phyloP scores from a whole-genome alignment of 805 yeast genomes.

The Wickerhamiella siamensis region DNA sequence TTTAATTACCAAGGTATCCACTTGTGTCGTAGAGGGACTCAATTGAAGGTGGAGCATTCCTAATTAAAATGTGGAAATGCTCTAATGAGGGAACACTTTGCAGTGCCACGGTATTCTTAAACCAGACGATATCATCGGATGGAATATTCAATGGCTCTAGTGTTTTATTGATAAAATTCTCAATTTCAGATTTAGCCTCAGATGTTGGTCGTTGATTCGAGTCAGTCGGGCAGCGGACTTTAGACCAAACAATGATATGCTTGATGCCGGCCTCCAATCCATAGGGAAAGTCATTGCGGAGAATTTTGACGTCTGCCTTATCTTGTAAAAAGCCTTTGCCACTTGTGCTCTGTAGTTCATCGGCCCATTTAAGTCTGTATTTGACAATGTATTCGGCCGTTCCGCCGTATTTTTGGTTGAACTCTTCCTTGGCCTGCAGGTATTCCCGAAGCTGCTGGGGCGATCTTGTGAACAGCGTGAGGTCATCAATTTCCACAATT shows the following conservation, averaged over 20 bases:
- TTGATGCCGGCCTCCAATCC: slow-evolving; percentile 33
- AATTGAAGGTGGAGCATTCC: slow-evolving; percentile 13
- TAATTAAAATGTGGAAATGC: slow-evolving; percentile 40
- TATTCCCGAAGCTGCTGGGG: slow-evolving; percentile 19
- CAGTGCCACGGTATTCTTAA: slow-evolving; percentile 41
- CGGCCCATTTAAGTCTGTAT: slow-evolving; percentile 20
- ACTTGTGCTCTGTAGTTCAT: slow-evolving; percentile 6
- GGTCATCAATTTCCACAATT: slow-evolving; percentile 12
- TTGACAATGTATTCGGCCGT: slow-evolving; percentile 17
- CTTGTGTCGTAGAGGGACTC: slow-evolving; percentile 1
- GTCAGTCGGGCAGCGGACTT: slow-evolving; percentile 30
- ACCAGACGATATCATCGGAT: slow-evolving; percentile 35
- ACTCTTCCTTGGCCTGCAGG: slow-evolving; percentile 16
- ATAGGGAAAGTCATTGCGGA: slow-evolving; percentile 43
- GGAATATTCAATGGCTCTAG: slow-evolving; percentile 27
- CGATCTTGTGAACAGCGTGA: slow-evolving; percentile 17
- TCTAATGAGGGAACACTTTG: slow-evolving; percentile 43
- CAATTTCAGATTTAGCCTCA: slow-evolving; percentile 27
- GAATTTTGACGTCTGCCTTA: slow-evolving; percentile 30
- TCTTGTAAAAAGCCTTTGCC: slow-evolving; percentile 10
- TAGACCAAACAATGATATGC: slow-evolving; percentile 46
- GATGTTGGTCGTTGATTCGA: slow-evolving; percentile 28
- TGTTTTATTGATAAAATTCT: slow-evolving; percentile 28
- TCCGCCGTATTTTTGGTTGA: slow-evolving; percentile 14
- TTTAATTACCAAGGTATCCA: neutral